phyloP scores from a whole-genome alignment of 805 yeast species.

The Yarrowia alimentaria region DNA sequence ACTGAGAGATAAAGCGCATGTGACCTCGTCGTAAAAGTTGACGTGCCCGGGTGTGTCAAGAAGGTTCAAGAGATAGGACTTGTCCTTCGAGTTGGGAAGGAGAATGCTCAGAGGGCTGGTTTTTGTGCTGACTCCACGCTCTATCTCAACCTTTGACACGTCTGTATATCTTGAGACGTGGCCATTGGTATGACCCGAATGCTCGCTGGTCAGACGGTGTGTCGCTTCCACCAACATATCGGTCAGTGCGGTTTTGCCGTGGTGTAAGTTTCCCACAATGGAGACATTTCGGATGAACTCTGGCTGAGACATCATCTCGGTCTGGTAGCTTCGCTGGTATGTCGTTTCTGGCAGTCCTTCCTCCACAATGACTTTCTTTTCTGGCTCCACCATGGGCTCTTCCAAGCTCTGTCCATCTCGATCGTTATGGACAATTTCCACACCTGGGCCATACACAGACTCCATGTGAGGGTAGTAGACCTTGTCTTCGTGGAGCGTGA shows the following conservation, averaged over 20 bases:
- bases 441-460: constrained; percentile 58
- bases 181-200: constrained; percentile 41
- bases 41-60: constrained; percentile 92
- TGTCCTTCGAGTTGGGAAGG: constrained; percentile 51
- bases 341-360: constrained; percentile 62
- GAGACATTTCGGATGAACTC: constrained; percentile 71
- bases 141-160: constrained; percentile 63
- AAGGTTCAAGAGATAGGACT: constrained; percentile 59
- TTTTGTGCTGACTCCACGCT: constrained; percentile 68
- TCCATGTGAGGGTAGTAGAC: constrained; percentile 45
- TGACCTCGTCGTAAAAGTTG: constrained; percentile 74
- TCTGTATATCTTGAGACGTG: constrained; percentile 65
- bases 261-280: constrained; percentile 73
- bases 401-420: constrained; percentile 51
- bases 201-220: constrained; percentile 47
- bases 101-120: constrained; percentile 61
- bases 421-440: constrained; percentile 61
- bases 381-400: constrained; percentile 67
- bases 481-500: constrained; percentile 49
- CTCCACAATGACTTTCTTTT: constrained; percentile 46
- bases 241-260: constrained; percentile 80
- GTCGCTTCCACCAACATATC: constrained; percentile 69
- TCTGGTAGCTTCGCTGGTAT: constrained; percentile 64
- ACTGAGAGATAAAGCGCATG: constrained; percentile 53
- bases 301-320: constrained; percentile 51